Evolutionary conservation across 1,284 basidiomycete species (phyloP), one percentile per base, ranked within the genome.

Genomic region (Retiboletus fuscus): DNA sequence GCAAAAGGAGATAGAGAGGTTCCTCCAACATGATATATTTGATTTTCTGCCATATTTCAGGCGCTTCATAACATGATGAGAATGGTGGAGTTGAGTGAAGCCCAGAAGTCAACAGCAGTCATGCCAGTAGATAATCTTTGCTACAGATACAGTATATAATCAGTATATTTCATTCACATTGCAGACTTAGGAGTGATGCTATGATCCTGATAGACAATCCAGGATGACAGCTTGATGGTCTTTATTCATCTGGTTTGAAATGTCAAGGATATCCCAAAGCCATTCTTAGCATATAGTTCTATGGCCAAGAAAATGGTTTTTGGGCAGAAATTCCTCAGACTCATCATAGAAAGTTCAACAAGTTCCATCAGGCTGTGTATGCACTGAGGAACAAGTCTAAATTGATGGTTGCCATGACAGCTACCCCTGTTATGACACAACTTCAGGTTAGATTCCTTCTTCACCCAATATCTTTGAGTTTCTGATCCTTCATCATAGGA

Each of bases 271-370:
- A 39, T 8, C 34, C 34, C 34, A 39, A 39, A 39, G 11, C 34
- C 34, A 39, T 39, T 10, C 34, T 39, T 39, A 10, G 34, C 34
- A 39, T 39, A 39, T 39, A 7, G 34, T 39, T 39, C 34, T 10
- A 39, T 39, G 34, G 34, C 34, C 34, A 39, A 53, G 28, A 60
- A 51, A 39, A 70, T 62, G 1, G n/a, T 64, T 7, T 70, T 44
- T 12, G 47, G 47, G 0, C 44, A 22, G 0, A 10, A 55, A 8
- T 71, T 51, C n/a, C 30, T 64, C 16, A 2, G 8, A 2, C 5
- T 28, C 12, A 41, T 70, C 22, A n/a, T 70, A 11, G 69, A 1
- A 71, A 71, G 26, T 57, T 66, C 30, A 71, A 71, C 60, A 69
- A 69, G 22, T 7, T 66, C 1, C 67, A 71, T 26, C 51, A 22